Percentiles rank a stretch among this genome's conserved stretches.
Conservation (phyloP, 2,329 filamentous ascomycete species). For the Exophiala sideris region DNA sequence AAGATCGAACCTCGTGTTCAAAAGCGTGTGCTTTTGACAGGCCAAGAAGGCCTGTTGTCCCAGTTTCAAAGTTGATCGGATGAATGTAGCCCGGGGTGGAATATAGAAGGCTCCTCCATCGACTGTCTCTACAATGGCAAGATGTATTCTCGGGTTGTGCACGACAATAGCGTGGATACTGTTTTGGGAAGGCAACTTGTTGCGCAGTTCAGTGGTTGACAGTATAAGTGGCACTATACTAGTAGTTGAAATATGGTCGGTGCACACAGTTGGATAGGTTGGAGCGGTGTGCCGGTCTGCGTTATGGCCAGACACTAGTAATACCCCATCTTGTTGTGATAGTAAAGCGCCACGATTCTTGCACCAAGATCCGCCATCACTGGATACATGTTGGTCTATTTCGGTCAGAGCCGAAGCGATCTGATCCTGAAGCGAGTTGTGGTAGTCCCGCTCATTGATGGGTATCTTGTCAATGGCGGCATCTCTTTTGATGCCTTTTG, state of each 20-base stretch:
- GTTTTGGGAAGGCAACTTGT: slow-evolving; percentile 11
- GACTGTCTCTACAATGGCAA: slow-evolving; percentile 12
- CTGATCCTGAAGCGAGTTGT: slow-evolving; percentile 26
- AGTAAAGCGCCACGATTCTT: slow-evolving; percentile 5
- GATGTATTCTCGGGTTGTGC: slow-evolving; percentile 6
- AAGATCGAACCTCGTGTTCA: slow-evolving; percentile 49
- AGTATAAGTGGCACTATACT: slow-evolving; percentile 16
- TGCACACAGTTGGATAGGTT: neutral
- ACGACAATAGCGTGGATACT: slow-evolving; percentile 10
- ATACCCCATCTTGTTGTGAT: neutral
- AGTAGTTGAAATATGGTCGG: neutral
- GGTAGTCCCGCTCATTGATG: slow-evolving; percentile 32
- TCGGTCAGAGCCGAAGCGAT: slow-evolving; percentile 41
- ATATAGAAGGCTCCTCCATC: slow-evolving; percentile 39
- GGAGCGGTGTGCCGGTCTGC: slow-evolving; percentile 3
- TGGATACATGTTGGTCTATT: slow-evolving; percentile 27
- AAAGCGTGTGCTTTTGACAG: slow-evolving; percentile 7
- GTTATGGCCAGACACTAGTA: neutral
- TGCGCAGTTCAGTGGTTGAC: slow-evolving; percentile 18
- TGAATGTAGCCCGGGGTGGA: slow-evolving; percentile 49
- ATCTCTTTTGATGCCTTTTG: slow-evolving; percentile 46
- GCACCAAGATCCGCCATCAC: slow-evolving; percentile 9
- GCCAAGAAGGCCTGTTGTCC: slow-evolving; percentile 31
- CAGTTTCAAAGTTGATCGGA: slow-evolving; percentile 40
- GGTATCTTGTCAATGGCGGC: slow-evolving; percentile 39